A percentile compares a stretch with the other conserved stretches of the same genome.
Evolutionary conservation across 345 rosid species (phyloP).

Genomic region (Eucalyptus rudis): DNA sequence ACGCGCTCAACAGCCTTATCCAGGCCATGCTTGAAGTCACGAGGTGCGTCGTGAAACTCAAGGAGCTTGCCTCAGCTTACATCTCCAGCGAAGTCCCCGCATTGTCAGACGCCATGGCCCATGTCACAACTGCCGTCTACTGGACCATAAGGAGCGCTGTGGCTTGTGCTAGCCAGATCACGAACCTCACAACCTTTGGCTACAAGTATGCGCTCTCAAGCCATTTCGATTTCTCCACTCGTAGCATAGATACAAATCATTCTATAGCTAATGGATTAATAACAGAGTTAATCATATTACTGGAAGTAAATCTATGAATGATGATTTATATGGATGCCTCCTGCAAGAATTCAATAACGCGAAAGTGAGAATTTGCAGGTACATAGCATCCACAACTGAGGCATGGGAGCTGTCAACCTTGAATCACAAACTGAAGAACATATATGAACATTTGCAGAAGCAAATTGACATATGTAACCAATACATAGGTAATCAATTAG

Average conservation of each 20-base stretch:
- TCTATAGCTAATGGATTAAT: background rate
- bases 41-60: conserved; percentile 34
- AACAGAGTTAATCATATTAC: background rate
- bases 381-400: conserved; percentile 41
- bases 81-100: conserved; percentile 23
- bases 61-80: conserved; percentile 47
- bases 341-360: background rate
- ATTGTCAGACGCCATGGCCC: conserved; percentile 16
- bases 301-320: background rate
- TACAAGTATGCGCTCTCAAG: conserved; percentile 27
- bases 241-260: background rate
- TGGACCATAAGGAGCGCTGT: conserved; percentile 67
- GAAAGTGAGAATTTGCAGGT: conserved; percentile 6
- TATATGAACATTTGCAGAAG: conserved; percentile 49
- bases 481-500: conserved; percentile 41
- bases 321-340: background rate
- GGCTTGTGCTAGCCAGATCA: conserved; percentile 55
- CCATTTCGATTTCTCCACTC: background rate
- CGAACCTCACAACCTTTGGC: conserved; percentile 31
- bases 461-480: conserved; percentile 37
- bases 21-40: conserved; percentile 48
- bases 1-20: conserved; percentile 33
- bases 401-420: conserved; percentile 73
- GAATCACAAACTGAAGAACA: conserved; percentile 67
- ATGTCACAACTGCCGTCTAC: conserved; percentile 62